Conservation (phyloP, 2,329 filamentous ascomycete species). For the Incumbomyces lentus region DNA sequence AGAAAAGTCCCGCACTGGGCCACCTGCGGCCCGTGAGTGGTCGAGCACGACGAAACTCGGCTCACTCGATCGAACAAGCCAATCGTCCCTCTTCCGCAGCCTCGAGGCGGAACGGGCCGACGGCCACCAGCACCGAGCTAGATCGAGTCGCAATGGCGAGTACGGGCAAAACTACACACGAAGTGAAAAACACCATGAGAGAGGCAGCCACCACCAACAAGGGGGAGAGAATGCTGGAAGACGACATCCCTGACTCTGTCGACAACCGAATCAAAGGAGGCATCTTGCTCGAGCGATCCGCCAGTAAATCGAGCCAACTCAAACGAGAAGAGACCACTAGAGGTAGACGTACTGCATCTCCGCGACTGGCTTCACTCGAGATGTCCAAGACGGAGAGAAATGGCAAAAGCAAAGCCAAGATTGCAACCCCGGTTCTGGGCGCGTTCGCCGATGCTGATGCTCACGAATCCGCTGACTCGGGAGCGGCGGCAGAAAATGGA, state of each 20-base stretch:
- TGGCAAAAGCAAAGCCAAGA: conserved; percentile 29
- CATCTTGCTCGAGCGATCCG: conserved; percentile 13
- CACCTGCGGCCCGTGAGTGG: conserved; percentile 55
- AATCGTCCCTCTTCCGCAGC: conserved; percentile 42
- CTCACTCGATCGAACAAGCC: conserved; percentile 40
- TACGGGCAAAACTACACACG: conserved; percentile 29
- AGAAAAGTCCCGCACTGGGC: conserved; percentile 52
- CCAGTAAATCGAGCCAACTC: conserved; percentile 29
- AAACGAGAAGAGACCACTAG: conserved; percentile 8
- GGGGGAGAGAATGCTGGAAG: conserved; percentile 23
- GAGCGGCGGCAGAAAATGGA: conserved; percentile 9
- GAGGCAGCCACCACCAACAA: conserved; percentile 29
- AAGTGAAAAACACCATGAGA: conserved; percentile 46
- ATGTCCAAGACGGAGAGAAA: conserved; percentile 10
- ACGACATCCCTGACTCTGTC: conserved; percentile 37
- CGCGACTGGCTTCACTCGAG: conserved; percentile 21
- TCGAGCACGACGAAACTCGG: conserved; percentile 65
- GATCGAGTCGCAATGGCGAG: conserved; percentile 12
- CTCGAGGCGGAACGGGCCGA: conserved; percentile 51
- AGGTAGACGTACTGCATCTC: conserved; percentile 19
- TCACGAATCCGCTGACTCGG: conserved; percentile 8
- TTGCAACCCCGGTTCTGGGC: conserved; percentile 30
- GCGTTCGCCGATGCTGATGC: conserved; percentile 27
- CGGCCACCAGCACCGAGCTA: conserved; percentile 24
- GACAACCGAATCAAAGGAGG: conserved; percentile 25